Evolutionary conservation across 768 basidiomycete species (phyloP), one percentile per base, ranked within the genome.

Genomic region (Tulasnella sp.): DNA sequence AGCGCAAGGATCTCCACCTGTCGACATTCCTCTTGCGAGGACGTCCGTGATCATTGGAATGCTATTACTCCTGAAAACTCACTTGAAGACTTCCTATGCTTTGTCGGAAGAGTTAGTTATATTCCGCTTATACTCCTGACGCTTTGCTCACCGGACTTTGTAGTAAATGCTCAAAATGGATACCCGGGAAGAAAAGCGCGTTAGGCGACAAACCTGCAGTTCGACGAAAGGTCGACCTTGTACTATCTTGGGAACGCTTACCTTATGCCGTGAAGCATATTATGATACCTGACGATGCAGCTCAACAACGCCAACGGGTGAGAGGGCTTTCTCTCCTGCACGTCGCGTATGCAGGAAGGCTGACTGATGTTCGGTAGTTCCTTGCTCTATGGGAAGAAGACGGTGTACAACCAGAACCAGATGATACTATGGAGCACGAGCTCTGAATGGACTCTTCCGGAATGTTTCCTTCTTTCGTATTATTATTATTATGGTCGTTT

Each of bases 151-250:
- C 12, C 27, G 52, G 37, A 40, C 17, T 29, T 11, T 15, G 21
- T 57, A 96, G 92, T 41, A 98, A 96, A 86, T 91, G 91, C 62
- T 74, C 77, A 43, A 97, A 92, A 69, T 96, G 86, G 66, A 76
- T 82, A 3, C 69, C 82, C 4, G 85, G 85, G 17, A 98, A 97
- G 76, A 97, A 97, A 71, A 88, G 81, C 53, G 80, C 87, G 0
- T 67, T 84, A 2, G 93, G 93, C 1, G 94, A 99, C 68, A 86
- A 82, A 65, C 76, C 85, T 12, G 86, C 82, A 4, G 67, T 72
- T 2, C 81, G 78, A 63, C 78, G 79, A 19, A 43, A 43, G 25
- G 72, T 82, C 62, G 78, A 82, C 2, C 70, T 73, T 37, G 76
- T 77, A 5, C 77, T 90, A 36, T 74, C 77, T 27, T 89, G 89